Evolutionary conservation across 148 eudicot species (phyloP), one percentile per base, ranked within the genome.

Genomic region (Nepenthes mirabilis): DNA sequence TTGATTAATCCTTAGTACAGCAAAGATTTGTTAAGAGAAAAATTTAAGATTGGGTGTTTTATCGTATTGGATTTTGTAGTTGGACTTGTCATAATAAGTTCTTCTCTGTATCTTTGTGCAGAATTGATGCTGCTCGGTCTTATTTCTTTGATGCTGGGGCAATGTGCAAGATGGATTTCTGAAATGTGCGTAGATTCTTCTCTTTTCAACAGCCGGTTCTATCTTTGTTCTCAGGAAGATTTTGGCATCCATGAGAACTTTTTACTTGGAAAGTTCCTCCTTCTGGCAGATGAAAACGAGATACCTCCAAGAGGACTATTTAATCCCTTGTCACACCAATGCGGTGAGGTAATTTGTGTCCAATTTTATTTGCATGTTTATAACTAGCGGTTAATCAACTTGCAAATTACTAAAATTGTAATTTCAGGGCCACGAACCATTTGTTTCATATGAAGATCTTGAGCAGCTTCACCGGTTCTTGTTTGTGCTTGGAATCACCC

Each of bases 41-140:
- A 23, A 23, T 23, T 23, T 23, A 23, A 23, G 23, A 23, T 23
- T 23, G 23, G 23, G 23, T 23, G 23, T 23, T 23, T 23, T 23
- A 23, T 23, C 23, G 23, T 23, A 23, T 23, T 23, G 23, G 23
- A 23, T 23, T 23, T 23, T 23, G 23, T 23, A 7, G 35, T 8
- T 14, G n/a, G 35, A 43, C 2, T 8, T 32, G 9, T n/a, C 2
- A 6, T 36, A 36, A 1, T 13, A 8, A 6, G 10, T 1, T 52
- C 14, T 33, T 13, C 13, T 12, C n/a, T 55, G 14, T 23, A 23
- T 49, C 6, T 35, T 55, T 32, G 14, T 37, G 51, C 86, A 94
- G 99, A 94, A 68, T 74, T 94, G 65, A 94, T 94, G 97, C 82
- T 94, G 57, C 90, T 94, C 65, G 99, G 99, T 69, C 81, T 94